Evolutionary conservation across 1,284 basidiomycete species (phyloP), one percentile per base, ranked within the genome.

Genomic region (Sparassis latifolia): DNA sequence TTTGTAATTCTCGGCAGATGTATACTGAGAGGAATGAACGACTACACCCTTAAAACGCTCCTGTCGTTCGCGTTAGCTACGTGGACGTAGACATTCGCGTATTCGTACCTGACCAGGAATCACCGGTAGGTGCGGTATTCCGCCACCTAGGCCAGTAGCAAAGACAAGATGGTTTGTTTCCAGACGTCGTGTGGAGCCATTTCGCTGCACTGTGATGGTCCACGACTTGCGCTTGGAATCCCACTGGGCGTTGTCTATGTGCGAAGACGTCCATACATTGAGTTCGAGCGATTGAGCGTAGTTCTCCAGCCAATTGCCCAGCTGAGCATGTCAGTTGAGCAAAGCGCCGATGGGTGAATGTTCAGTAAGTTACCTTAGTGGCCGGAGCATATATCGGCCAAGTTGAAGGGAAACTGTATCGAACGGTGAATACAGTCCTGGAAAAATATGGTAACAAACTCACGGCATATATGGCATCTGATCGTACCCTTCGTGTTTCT

Each of bases 391-490:
- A 75, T 3, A 64, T 58, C 3, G 73, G 73, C 71, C 73, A 75
- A 5, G 66, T 62, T 9, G 58, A 40, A 10, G 73, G 73, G 54
- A 67, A 75, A 4, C 49, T 51, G 30, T 39, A 29, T 28, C 10
- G 29, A 5, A 20, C 42, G 4, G 30, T 33, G 29, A 10, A 9
- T 27, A 10, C 40, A 32, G 42, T 7, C 38, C 4, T n/a, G 12
- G 30, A 45, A 28, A 32, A 45, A 12, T 20, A 42, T 10, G n/a
- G n/a, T 42, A 10, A 66, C 61, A 10, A 3, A n/a, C 35, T 20
- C 27, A 58, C 58, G 57, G 57, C 7, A 51, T 2, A 59, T 77
- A 78, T 3, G 79, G 75, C 65, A 77, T 66, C 47, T 79, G 75
- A 54, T 76, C 71, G 55, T 69, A 74, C 74, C 74, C 76, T 77